phyloP scores from a whole-genome alignment of 768 basidiomycete genomes.

The Tephrocybe sp. region DNA sequence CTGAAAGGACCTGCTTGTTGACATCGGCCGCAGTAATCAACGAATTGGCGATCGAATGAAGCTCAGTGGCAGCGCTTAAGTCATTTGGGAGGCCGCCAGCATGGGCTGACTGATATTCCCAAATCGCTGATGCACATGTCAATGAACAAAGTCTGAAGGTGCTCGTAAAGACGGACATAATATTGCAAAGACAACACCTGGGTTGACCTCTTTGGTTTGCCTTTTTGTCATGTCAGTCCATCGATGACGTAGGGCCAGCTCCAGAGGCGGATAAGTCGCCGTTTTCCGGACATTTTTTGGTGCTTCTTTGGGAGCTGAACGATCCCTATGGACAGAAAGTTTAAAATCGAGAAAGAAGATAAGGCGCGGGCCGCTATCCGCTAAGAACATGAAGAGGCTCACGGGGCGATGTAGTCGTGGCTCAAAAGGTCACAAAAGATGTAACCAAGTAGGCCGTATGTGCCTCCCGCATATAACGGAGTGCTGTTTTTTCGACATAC shows the following conservation, averaged over 20 bases:
- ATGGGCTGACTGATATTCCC: conserved; percentile 74
- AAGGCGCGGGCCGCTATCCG: conserved; percentile 11
- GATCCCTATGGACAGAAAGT: conserved; percentile 45
- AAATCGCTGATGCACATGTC: conserved; percentile 52
- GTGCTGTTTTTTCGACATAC: conserved; percentile 72
- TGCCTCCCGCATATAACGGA: conserved; percentile 89
- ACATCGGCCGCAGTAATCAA: conserved; percentile 63
- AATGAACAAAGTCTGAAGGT: neutral
- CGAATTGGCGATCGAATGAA: conserved; percentile 62
- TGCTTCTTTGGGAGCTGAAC: conserved; percentile 55
- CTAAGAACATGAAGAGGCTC: conserved; percentile 31
- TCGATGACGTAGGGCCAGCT: conserved; percentile 58
- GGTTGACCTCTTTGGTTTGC: conserved; percentile 83
- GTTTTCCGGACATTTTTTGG: conserved; percentile 59
- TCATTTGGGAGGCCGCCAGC: conserved; percentile 55
- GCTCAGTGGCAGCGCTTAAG: conserved; percentile 44
- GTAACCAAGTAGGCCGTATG: conserved; percentile 88
- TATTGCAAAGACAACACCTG: conserved; percentile 65
- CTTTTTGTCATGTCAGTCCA: conserved; percentile 71
- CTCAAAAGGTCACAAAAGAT: conserved; percentile 90
- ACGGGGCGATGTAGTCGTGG: conserved; percentile 87
- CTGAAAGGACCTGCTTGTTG: conserved; percentile 61
- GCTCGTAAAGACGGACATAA: conserved; percentile 48
- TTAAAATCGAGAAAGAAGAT: conserved; percentile 9
- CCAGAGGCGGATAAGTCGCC: conserved; percentile 63